Conservation (phyloP, 441 rosid genomes). For the Adansonia grandidieri region DNA sequence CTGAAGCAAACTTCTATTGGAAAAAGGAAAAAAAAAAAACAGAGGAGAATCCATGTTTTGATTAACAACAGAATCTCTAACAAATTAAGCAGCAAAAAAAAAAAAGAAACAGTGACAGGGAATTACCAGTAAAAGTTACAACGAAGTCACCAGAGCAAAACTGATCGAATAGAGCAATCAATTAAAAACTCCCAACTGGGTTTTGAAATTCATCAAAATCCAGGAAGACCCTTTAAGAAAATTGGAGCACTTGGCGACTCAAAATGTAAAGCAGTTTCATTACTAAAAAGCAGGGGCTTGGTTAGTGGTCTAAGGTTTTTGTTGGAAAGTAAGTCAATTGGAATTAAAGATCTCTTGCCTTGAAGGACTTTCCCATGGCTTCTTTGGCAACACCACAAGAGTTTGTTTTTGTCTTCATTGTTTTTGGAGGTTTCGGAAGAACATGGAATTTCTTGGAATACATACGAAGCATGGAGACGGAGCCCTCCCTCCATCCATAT, state of each 20-base stretch:
- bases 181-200: slow-evolving; percentile 5
- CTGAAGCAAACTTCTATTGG: background rate
- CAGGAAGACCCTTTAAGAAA: slow-evolving; percentile 30
- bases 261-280: slow-evolving; percentile 2
- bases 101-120: slow-evolving; percentile 20
- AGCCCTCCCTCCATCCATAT: background rate
- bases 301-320: slow-evolving; percentile 3
- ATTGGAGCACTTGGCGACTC: slow-evolving; percentile 29
- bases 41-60: background rate
- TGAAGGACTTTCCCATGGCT: slow-evolving; percentile 47
- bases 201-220: slow-evolving; percentile 22
- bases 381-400: slow-evolving; percentile 18
- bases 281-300: no score
- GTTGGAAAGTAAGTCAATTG: background rate
- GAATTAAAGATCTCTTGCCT: slow-evolving; percentile 40
- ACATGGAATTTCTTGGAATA: slow-evolving; percentile 68
- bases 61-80: background rate
- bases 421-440: slow-evolving; percentile 49
- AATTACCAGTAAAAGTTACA: slow-evolving; percentile 41
- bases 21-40: background rate
- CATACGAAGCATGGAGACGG: slow-evolving; percentile 27
- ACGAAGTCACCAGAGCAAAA: slow-evolving; percentile 26
- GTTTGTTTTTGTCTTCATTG: slow-evolving; percentile 41
- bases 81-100: no score
- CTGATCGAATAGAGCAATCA: no score